Base-by-base conservation (phyloP, 1,284 basidiomycete species). In the Omphalotus olearius region DNA sequence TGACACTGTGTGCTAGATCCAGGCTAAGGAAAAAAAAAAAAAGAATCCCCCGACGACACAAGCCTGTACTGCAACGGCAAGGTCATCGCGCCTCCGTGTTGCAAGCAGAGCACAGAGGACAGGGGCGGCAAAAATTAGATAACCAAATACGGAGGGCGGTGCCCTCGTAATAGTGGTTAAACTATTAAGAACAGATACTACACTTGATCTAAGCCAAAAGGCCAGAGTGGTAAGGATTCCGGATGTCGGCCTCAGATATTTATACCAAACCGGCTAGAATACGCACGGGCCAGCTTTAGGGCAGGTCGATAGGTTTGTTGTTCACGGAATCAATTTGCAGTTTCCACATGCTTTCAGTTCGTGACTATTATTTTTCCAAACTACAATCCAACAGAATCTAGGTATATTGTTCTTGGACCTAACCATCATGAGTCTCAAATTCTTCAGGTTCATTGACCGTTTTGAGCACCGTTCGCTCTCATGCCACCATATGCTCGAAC, bases 121-220 rank as follows among this genome's bases (percentile, higher is more conserved):
- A 55, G 39, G 55, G 52, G 55, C 55, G 55, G 45, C 51, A 56
- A 56, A 56, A 56, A 56, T 56, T 53, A 56, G 51, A 56, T 53
- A 56, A 56, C 55, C 55, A 56, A 48, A 56, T 51, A 56, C 51
- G 45, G 52, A 53, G 50, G 56, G 53, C 53, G 50, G 54, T 57
- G 56, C 53, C 56, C 52, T 56, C 57, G 52, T 74, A 73, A 74
- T 74, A 75, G 73, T 73, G 71, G 72, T 74, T 74, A 74, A 74
- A 74, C 73, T 75, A 74, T 76, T 76, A 80, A 81, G 79, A 80
- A 82, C 78, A 81, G 79, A 81, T 83, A 84, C 83, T 85, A 85
- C 82, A 85, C 83, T 85, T 85, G 82, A 83, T 83, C 83, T 82
- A 87, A 84, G 80, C 83, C 83, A 82, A 82, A 82, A 79, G 83